Conservation (phyloP, 176 grass and related monocot genomes). For the Poa annua region DNA sequence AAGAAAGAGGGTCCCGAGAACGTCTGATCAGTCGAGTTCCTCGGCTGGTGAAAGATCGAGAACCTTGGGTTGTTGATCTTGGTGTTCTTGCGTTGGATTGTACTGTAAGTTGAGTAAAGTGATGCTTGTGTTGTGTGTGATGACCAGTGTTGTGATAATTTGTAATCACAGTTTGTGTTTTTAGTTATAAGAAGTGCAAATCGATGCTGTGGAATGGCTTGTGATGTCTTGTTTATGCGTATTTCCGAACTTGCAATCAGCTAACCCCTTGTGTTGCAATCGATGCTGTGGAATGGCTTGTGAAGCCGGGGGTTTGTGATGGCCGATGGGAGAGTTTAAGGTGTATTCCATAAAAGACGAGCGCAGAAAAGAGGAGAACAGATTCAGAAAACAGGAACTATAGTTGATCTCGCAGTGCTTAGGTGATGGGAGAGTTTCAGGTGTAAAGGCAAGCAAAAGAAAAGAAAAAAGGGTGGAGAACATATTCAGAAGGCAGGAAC, state of each 20-base stretch:
- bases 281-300: too few species aligned
- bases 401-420: too few species aligned
- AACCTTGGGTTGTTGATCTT: background rate
- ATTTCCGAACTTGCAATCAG: background rate
- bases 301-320: background rate
- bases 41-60: background rate
- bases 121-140: background rate
- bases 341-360: background rate
- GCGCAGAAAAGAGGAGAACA: background rate
- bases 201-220: background rate
- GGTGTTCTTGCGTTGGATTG: background rate
- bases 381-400: too few species aligned
- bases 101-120: background rate
- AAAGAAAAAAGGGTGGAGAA: too few species aligned
- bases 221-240: background rate
- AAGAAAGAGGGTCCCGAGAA: conserved; percentile 45
- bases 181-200: background rate
- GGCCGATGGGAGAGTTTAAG: background rate
- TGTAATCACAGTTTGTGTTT: conserved; percentile 31
- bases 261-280: background rate
- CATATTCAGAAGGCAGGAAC: too few species aligned
- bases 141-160: conserved; percentile 25
- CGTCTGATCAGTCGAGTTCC: conserved; percentile 31
- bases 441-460: too few species aligned
- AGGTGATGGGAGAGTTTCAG: too few species aligned